phyloP scores from a whole-genome alignment of 805 yeast species.

The Zygosaccharomyces lentus region DNA sequence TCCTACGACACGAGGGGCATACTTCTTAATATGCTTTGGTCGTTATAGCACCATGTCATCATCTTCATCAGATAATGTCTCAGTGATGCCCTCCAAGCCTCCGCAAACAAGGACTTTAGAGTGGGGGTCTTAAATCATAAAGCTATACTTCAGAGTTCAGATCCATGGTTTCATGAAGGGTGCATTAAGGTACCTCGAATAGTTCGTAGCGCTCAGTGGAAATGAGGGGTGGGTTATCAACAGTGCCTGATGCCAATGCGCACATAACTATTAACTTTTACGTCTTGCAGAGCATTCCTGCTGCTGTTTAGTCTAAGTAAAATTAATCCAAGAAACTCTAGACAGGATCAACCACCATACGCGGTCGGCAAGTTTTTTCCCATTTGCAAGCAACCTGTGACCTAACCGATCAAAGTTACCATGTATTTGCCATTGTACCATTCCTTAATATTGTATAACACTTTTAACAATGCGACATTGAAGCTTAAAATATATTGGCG shows the following conservation, averaged over 20 bases:
- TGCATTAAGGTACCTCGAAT: constrained; percentile 82
- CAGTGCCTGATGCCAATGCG: constrained; percentile 89
- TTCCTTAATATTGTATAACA: constrained; percentile 66
- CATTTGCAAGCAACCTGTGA: constrained; percentile 91
- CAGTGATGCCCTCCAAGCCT: constrained; percentile 87
- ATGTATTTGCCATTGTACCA: constrained; percentile 76
- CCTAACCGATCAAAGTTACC: constrained; percentile 49
- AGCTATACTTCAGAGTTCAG: too few species aligned
- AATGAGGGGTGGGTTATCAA: constrained; percentile 83
- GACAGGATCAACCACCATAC: constrained; percentile 62
- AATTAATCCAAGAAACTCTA: constrained; percentile 81
- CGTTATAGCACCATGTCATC: constrained; percentile 82
- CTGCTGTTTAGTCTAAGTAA: constrained; percentile 87
- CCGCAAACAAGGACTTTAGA: constrained; percentile 86
- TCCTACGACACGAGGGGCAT: constrained; percentile 75
- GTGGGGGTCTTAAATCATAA: constrained; percentile 71
- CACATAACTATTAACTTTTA: constrained; percentile 53
- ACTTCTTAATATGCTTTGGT: too few species aligned
- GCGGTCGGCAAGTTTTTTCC: constrained; percentile 51
- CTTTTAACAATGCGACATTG: constrained; percentile 61
- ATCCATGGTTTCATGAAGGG: constrained; percentile 75
- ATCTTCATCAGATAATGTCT: constrained; percentile 87
- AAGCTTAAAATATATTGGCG: constrained; percentile 71
- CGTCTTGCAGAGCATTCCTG: constrained; percentile 62
- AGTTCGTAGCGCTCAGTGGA: constrained; percentile 89